Base-by-base conservation (phyloP, 176 grass and related monocot species). In the Aegilops bicornis region DNA sequence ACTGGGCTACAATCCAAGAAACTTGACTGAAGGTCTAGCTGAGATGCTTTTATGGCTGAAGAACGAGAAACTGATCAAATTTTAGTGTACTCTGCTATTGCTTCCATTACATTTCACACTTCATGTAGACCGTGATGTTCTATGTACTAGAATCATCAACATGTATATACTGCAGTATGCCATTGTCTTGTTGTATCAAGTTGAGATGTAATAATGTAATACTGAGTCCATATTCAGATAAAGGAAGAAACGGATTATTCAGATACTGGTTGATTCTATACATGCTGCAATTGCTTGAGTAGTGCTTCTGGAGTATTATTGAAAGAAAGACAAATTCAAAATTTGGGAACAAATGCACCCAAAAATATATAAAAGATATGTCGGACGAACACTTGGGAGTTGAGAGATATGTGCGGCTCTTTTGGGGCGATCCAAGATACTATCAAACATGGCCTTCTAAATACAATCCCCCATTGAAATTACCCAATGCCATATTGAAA, bases 41-140 rank as follows among this genome's bases (percentile, higher is more conserved):
- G 92, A 99, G 87, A 77, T 91, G 78, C 94, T 99, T 68, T 86
- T 85, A 67, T 96, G 94, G 94, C 89, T 99, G 9, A 99, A 99
- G 86, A 83, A 88, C 76, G 83, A 65, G 6, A 92, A 90, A 86
- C 31, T 82, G 76, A 94, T 98, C 62, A 92, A 90, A 35, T 98
- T 94, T 79, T 94, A 89, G 76, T 25, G 7, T 83, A 16, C 13
- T 2, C 33, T 73, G 25, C 15, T 64, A 23, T 27, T 69, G 7
- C 62, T 8, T 73, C 15, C 60, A 54, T 33, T 83, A 71, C 5
- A 78, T 79, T 78, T 78, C 14, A 17, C 11, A 22, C 12, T 64
- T 50, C 1, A 37, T 80, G 68, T 84, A 77, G 7, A n/a, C 22
- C 58, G 0, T 78, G 20, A 87, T 75, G 13, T 56, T 19, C 13